Base-by-base conservation (phyloP, 1,284 basidiomycete species). In the Neolentinus lepideus region DNA sequence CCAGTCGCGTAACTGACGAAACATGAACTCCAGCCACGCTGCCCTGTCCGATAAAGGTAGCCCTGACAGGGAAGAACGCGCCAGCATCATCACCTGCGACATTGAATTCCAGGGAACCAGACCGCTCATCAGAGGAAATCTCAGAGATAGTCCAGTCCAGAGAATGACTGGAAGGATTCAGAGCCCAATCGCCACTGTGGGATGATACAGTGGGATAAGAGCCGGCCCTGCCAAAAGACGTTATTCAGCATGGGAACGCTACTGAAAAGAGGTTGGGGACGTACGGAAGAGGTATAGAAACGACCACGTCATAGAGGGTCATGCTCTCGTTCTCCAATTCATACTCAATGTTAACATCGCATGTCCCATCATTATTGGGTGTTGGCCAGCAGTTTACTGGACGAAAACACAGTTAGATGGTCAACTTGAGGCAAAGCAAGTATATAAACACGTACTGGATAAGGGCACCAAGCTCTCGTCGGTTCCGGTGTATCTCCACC, bases 321-420 rank as follows among this genome's bases (percentile, higher is more conserved):
- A 96, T 72, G 57, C 81, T 83, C 60, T 88, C 83, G 58, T 93
- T 89, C 68, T 96, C 93, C 51, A 98, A 87, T 69, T 98, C 94
- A 69, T 97, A 99, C 71, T 98, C 96, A 64, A 98, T 92, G 68
- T 90, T 96, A 56, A 98, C 92, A 62, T 97, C 94, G 62, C 88
- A 92, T 1, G 86, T 88, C 25, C 93, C 93, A 63, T 94, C 88
- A 62, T 92, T 94, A 52, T 90, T 88, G 1, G 91, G 88, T 27
- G 92, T 90, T 3, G 95, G 95, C 96, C 96, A 98, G 71, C 92
- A 95, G 65, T 94, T 98, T 70, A 98, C 94, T 92, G 57, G 16
- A 46, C 53, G 48, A 57, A 51, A 31, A 36, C 55, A 51, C 50
- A 55, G 48, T 51, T 19, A 26, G 14, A 16, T 11, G 21, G 51